Percentiles rank a stretch among this genome's conserved stretches.
Conservation (phyloP, 805 yeast species). For the Barnettozyma populi region DNA sequence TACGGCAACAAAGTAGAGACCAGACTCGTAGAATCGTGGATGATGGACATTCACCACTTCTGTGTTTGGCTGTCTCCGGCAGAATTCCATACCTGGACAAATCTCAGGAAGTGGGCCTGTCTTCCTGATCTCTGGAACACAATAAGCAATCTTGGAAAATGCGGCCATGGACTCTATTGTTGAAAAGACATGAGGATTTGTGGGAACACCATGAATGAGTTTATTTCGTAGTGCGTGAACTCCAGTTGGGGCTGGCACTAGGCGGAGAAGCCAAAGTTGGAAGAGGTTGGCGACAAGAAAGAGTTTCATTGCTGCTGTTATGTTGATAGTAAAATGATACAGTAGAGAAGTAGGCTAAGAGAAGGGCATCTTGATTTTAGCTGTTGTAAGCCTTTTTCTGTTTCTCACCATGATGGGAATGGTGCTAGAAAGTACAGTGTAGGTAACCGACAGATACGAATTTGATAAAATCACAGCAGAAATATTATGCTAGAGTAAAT, state of each 20-base stretch:
- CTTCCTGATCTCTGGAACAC: constrained; percentile 9
- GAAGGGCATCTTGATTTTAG: too few species aligned
- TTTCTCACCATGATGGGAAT: too few species aligned
- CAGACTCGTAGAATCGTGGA: constrained; percentile 9
- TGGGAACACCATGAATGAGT: background rate
- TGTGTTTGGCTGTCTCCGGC: background rate
- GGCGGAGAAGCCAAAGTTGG: background rate
- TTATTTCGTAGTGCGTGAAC: background rate
- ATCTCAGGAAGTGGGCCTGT: constrained; percentile 10
- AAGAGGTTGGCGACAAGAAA: background rate
- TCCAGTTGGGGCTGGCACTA: background rate
- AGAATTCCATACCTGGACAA: constrained; percentile 15
- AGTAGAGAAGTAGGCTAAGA: too few species aligned
- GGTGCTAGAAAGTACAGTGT: too few species aligned
- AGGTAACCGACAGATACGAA: too few species aligned
- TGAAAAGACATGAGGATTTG: background rate
- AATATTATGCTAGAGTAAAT: too few species aligned
- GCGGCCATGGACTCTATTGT: constrained; percentile 7
- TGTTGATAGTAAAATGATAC: too few species aligned
- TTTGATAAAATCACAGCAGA: too few species aligned
- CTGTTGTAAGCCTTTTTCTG: too few species aligned
- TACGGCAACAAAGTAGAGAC: background rate
- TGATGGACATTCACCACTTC: constrained; percentile 1
- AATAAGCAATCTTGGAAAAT: constrained; percentile 19
- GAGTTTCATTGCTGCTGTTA: background rate